phyloP scores from a whole-genome alignment of 2,329 filamentous ascomycete species.

The Pleoardoris graminearum region DNA sequence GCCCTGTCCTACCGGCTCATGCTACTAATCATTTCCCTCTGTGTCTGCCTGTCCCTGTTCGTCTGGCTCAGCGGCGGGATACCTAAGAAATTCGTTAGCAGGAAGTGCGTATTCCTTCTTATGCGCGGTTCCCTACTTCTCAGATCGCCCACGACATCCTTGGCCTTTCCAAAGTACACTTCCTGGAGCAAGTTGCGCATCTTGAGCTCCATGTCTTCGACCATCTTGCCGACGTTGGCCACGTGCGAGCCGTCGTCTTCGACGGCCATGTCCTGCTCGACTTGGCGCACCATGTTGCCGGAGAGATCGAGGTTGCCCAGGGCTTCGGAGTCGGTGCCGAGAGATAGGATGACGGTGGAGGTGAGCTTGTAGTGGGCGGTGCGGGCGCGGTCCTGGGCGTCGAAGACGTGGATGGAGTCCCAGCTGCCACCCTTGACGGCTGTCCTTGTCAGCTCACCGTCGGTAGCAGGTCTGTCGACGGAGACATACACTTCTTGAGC shows the following conservation, averaged over 20 bases:
- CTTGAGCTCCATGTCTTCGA: conserved; percentile 99
- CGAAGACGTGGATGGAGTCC: conserved; percentile 99
- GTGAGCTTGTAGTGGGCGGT: conserved; percentile 97
- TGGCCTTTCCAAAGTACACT: conserved; percentile 99
- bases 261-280: conserved; percentile 87
- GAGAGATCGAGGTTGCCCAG: conserved; percentile 89
- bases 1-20: conserved; percentile 43
- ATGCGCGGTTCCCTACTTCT: conserved; percentile 62
- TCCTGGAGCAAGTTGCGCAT: conserved; percentile 98
- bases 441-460: conserved; percentile 50
- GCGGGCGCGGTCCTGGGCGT: conserved; percentile 88
- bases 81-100: conserved; percentile 47
- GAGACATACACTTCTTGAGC: conserved; percentile 82
- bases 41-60: conserved; percentile 79
- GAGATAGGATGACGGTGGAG: conserved; percentile 89
- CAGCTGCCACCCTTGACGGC: conserved; percentile 78
- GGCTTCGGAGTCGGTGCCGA: conserved; percentile 68
- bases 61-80: conserved; percentile 81
- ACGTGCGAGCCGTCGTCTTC: conserved; percentile 93
- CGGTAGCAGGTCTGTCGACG: not conserved
- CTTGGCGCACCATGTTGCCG: conserved; percentile 96
- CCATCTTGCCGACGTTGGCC: conserved; percentile 85
- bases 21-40: conserved; percentile 80
- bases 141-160: conserved; percentile 95
- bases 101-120: conserved; percentile 7